phyloP scores from a whole-genome alignment of 306 rosid genomes.

The Lathyrus oleraceus region DNA sequence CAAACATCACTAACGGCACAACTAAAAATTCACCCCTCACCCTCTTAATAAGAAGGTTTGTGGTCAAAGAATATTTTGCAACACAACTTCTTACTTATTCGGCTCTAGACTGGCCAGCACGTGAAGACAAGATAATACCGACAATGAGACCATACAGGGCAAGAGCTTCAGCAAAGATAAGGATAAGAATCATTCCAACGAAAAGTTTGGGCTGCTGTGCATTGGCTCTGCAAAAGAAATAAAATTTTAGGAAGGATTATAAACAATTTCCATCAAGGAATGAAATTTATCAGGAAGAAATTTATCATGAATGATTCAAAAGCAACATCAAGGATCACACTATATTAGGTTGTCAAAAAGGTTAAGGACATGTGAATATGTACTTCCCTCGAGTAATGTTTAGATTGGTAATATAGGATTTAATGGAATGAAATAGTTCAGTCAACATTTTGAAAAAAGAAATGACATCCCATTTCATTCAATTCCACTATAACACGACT shows the following conservation, averaged over 20 bases:
- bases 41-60: constrained; percentile 45
- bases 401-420: not conserved
- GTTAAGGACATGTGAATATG: not conserved
- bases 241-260: not conserved
- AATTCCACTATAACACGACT: not conserved
- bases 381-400: not conserved
- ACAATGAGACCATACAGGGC: constrained; percentile 85
- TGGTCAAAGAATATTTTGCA: constrained; percentile 52
- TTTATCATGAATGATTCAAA: not conserved
- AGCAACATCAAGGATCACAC: constrained; percentile 14
- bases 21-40: constrained; percentile 33
- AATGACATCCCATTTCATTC: not conserved
- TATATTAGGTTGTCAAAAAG: not conserved
- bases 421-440: not conserved
- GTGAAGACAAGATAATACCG: constrained; percentile 82
- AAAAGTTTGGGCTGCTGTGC: constrained; percentile 92
- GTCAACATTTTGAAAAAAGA: not conserved
- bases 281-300: not conserved
- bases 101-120: constrained; percentile 91
- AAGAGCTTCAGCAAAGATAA: constrained; percentile 84
- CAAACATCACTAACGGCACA: constrained; percentile 44
- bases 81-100: constrained; percentile 49
- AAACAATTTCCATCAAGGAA: not conserved
- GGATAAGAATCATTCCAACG: constrained; percentile 87
- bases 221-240: constrained; percentile 62